Evolutionary conservation across 148 eudicot species (phyloP).

Genomic region (Euryodendron excelsum): DNA sequence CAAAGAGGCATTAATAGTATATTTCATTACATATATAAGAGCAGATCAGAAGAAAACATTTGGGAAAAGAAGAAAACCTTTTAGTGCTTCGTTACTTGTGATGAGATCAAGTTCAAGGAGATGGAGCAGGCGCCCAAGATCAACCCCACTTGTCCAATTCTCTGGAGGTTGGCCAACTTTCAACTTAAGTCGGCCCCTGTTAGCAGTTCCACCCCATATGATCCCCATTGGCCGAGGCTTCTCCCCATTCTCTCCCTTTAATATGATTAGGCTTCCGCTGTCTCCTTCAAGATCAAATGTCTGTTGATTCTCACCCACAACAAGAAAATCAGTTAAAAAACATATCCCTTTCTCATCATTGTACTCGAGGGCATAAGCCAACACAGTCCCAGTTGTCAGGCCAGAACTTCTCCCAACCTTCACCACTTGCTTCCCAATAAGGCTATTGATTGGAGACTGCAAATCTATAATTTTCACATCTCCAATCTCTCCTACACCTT

Average conservation of each 20-base stretch:
- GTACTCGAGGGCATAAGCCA: conserved; percentile 96
- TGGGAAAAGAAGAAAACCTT: conserved; percentile 45
- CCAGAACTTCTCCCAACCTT: conserved; percentile 99
- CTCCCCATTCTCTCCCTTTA: conserved; percentile 73
- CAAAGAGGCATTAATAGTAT: neutral
- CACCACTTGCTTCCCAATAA: conserved; percentile 85
- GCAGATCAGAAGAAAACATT: neutral
- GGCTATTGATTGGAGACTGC: conserved; percentile 76
- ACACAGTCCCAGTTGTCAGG: conserved; percentile 74
- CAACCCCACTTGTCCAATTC: conserved; percentile 99
- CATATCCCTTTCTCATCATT: conserved; percentile 97
- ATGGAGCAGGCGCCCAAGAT: conserved; percentile 89
- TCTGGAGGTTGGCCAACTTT: conserved; percentile 93
- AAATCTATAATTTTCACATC: conserved; percentile 79
- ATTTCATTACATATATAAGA: neutral
- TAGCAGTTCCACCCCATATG: conserved; percentile 99
- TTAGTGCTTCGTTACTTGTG: conserved; percentile 65
- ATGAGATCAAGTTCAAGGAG: conserved; percentile 91
- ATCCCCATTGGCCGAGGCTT: conserved; percentile 93
- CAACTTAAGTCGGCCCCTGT: conserved; percentile 90
- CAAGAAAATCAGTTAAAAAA: conserved; percentile 93
- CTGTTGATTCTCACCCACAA: conserved; percentile 94
- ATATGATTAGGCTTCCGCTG: conserved; percentile 86
- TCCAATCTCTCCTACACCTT: conserved; percentile 91
- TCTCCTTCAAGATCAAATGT: conserved; percentile 99